Conservation (phyloP, 2,329 filamentous ascomycete genomes). For the Alternaria gansuensis region DNA sequence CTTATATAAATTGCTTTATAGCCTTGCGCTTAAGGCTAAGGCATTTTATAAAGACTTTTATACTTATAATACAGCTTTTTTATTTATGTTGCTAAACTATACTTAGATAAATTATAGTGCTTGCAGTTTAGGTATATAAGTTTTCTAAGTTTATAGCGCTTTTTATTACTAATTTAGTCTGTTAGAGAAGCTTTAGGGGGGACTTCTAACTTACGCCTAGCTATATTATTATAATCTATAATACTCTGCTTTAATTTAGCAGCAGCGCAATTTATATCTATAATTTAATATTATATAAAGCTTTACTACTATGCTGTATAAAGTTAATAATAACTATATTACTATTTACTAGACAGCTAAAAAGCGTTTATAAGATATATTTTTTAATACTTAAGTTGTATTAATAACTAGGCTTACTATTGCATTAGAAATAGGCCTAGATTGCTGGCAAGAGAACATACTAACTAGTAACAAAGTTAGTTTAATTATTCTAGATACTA, state of each 20-base stretch:
- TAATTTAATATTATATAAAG: too few species aligned
- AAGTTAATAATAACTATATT: too few species aligned
- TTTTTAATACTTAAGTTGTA: too few species aligned
- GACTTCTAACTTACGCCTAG: not conserved
- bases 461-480: too few species aligned
- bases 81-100: not conserved
- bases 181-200: not conserved
- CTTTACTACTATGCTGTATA: too few species aligned
- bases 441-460: too few species aligned
- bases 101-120: not conserved
- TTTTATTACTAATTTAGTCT: not conserved
- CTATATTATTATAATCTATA: not conserved
- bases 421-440: too few species aligned
- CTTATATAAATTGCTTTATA: not conserved
- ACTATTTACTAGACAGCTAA: too few species aligned
- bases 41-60: not conserved
- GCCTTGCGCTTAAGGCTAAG: not conserved
- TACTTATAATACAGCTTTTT: not conserved
- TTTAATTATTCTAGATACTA: too few species aligned
- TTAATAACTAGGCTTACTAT: too few species aligned
- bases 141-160: not conserved
- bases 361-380: too few species aligned
- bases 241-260: not conserved
- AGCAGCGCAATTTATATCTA: too few species aligned
- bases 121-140: not conserved